These are phyloP conservation scores for Bolboschoenoplectus hybrid DNA, from an alignment of 202 grass and related monocot genomes.

Conservation along the genomic window DNA sequence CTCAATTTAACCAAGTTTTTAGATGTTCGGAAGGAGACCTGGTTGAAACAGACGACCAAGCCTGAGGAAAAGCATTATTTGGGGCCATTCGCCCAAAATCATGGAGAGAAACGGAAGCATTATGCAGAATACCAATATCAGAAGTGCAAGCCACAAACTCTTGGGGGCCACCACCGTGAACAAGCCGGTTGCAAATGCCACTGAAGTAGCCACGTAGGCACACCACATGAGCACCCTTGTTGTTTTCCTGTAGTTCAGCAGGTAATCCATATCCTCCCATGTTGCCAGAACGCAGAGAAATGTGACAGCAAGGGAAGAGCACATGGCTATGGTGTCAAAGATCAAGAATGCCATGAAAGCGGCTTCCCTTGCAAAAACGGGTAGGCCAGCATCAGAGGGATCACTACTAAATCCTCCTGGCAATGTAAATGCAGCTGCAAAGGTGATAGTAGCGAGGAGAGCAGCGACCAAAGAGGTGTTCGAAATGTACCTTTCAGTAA, in stretches of 20 bases:
- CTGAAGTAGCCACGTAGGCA: background rate
- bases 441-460: conserved; percentile 36
- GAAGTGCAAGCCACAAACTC: background rate
- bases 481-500: conserved; percentile 23
- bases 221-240: conserved; percentile 10
- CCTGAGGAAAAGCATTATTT: background rate
- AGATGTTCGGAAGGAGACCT: no score
- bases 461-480: conserved; percentile 33
- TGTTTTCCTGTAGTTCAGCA: background rate
- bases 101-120: background rate
- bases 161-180: background rate
- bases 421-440: conserved; percentile 30
- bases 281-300: background rate
- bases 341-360: background rate
- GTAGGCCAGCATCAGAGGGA: background rate
- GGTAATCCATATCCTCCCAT: background rate
- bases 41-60: background rate
- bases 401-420: conserved; percentile 14
- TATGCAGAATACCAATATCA: background rate
- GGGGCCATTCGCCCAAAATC: background rate
- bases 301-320: background rate
- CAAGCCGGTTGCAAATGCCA: background rate
- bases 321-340: background rate
- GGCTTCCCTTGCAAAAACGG: conserved; percentile 1
- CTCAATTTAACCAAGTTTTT: no score